These are phyloP conservation scores for Dalechampia spathulata DNA, from an alignment of 441 rosid genomes.

Conservation along the genomic window DNA sequence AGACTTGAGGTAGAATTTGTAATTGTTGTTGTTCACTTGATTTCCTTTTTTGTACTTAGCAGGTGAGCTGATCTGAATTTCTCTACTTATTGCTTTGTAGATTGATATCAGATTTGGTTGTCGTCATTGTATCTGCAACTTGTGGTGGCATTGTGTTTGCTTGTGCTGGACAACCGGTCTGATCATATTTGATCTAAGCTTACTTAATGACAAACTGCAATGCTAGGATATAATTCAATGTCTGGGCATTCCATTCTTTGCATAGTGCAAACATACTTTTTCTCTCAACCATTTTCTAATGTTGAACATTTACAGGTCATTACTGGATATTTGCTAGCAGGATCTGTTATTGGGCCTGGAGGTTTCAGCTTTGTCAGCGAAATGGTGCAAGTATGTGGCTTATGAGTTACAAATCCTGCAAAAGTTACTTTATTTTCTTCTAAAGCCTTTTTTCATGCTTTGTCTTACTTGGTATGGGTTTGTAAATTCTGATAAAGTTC, in stretches of 20 bases:
- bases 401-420: slow-evolving; percentile 5
- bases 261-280: background rate
- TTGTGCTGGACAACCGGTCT: slow-evolving; percentile 96
- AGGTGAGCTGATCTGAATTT: slow-evolving; percentile 16
- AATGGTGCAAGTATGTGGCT: slow-evolving; percentile 86
- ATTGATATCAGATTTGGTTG: slow-evolving; percentile 89
- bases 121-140: slow-evolving; percentile 91
- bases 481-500: background rate
- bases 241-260: slow-evolving; percentile 13
- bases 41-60: slow-evolving; percentile 9
- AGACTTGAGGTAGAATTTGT: slow-evolving; percentile 54
- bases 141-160: slow-evolving; percentile 98
- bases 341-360: slow-evolving; percentile 93
- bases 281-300: slow-evolving; percentile 5
- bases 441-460: background rate
- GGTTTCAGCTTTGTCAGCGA: slow-evolving; percentile 91
- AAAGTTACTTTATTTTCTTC: background rate
- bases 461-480: background rate
- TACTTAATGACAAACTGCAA: slow-evolving; percentile 23
- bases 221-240: slow-evolving; percentile 26
- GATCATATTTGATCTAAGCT: slow-evolving; percentile 29
- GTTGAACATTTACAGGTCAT: slow-evolving; percentile 55
- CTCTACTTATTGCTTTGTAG: slow-evolving; percentile 24
- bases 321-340: slow-evolving; percentile 88
- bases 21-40: slow-evolving; percentile 2